These are phyloP conservation scores for Nannizzia gypsea DNA, from an alignment of 2,329 filamentous ascomycete species.

Conservation along the genomic window DNA sequence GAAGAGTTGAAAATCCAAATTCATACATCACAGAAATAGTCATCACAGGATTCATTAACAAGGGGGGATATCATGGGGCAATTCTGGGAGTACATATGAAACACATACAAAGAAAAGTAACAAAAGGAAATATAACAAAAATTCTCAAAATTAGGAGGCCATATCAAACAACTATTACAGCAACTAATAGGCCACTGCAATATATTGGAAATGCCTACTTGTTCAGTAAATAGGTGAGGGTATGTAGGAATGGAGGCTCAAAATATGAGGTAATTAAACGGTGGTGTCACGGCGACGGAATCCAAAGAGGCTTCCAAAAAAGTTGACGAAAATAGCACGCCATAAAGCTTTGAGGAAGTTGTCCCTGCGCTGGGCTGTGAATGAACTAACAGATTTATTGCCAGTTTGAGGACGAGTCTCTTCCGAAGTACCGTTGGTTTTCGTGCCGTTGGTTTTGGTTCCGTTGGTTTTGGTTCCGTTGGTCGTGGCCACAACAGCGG, in stretches of 20 bases:
- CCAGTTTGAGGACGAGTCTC: slow-evolving; percentile 11
- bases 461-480: slow-evolving; percentile 6
- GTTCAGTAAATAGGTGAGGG: background rate
- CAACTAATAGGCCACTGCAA: slow-evolving; percentile 18
- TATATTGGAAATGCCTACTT: background rate
- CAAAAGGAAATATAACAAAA: slow-evolving; percentile 21
- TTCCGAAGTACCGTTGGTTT: background rate
- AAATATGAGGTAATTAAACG: background rate
- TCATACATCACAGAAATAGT: background rate
- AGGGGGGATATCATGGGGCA: background rate
- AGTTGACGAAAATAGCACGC: slow-evolving; percentile 30
- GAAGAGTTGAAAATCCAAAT: background rate
- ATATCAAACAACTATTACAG: slow-evolving; percentile 16
- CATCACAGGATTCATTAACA: slow-evolving; percentile 5
- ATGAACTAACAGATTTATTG: slow-evolving; percentile 29
- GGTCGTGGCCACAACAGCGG: slow-evolving; percentile 13
- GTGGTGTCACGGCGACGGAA: slow-evolving; percentile 24
- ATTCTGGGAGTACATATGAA: slow-evolving; percentile 5
- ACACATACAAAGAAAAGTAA: slow-evolving; percentile 9
- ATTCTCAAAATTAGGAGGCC: slow-evolving; percentile 16
- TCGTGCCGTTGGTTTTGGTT: background rate
- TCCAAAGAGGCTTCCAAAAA: slow-evolving; percentile 31
- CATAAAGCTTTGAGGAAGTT: slow-evolving; percentile 32
- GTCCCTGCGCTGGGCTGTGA: slow-evolving; percentile 26
- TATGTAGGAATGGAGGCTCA: background rate